phyloP scores from a whole-genome alignment of 768 basidiomycete species.

The Boletales sp. region DNA sequence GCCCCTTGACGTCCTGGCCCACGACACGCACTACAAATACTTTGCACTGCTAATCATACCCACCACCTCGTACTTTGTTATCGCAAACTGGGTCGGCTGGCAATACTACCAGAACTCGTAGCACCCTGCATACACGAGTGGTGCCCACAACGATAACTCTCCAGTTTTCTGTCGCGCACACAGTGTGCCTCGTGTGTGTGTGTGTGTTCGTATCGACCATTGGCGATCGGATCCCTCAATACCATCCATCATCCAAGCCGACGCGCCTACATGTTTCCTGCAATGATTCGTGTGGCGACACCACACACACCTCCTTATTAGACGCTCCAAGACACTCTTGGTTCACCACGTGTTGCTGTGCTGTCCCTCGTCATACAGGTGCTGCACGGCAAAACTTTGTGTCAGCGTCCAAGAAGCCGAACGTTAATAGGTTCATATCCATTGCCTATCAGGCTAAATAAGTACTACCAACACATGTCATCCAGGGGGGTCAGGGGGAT shows the following conservation, averaged over 20 bases:
- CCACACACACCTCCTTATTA: background rate
- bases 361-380: background rate
- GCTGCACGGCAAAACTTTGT: conserved; percentile 7
- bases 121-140: conserved; percentile 18
- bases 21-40: conserved; percentile 91
- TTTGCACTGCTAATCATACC: conserved; percentile 76
- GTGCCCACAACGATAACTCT: too few relatives aligned
- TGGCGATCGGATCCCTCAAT: conserved; percentile 16
- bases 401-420: conserved; percentile 14
- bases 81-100: conserved; percentile 99
- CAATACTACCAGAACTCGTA: conserved; percentile 92
- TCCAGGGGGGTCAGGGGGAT: background rate
- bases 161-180: too few relatives aligned
- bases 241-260: conserved; percentile 13
- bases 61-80: conserved; percentile 82
- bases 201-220: conserved; percentile 7
- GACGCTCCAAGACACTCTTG: background rate
- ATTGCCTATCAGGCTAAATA: conserved; percentile 7
- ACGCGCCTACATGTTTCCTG: conserved; percentile 17
- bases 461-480: conserved; percentile 9
- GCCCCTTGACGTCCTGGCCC: conserved; percentile 60
- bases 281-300: conserved; percentile 20
- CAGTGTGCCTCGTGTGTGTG: conserved; percentile 16
- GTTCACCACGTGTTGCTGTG: too few relatives aligned
- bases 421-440: conserved; percentile 17